Evolutionary conservation across 2,329 filamentous ascomycete genomes (phyloP).

Genomic region (Cryphonectria nitschkei): DNA sequence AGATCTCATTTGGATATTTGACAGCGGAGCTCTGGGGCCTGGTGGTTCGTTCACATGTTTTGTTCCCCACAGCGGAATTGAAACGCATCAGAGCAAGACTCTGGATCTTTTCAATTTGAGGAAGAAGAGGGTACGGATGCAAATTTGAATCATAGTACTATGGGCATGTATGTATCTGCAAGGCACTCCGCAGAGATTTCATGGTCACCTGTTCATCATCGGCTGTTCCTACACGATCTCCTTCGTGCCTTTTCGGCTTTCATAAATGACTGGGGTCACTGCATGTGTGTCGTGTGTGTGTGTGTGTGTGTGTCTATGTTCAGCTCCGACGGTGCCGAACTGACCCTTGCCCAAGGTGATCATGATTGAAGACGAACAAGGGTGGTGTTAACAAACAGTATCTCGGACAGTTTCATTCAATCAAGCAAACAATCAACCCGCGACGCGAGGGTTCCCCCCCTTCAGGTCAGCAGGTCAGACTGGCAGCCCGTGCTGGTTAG

Average conservation of each 20-base stretch:
- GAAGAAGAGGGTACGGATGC: background rate
- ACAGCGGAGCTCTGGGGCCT: background rate
- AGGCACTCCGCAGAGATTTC: background rate
- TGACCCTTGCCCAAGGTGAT: background rate
- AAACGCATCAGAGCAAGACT: background rate
- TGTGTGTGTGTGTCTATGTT: background rate
- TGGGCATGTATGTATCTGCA: background rate
- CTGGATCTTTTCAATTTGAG: background rate
- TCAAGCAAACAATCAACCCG: background rate
- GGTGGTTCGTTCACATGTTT: background rate
- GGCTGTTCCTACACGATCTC: conserved; percentile 1
- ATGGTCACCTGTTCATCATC: background rate
- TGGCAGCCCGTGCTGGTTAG: background rate
- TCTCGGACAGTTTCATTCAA: background rate
- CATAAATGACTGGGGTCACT: background rate
- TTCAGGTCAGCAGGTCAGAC: background rate
- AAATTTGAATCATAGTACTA: background rate
- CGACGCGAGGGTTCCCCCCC: background rate
- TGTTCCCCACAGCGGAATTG: conserved; percentile 9
- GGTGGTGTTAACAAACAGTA: background rate
- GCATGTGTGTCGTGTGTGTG: no score
- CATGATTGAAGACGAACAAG: background rate
- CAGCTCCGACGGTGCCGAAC: background rate
- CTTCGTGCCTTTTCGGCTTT: background rate
- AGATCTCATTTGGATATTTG: background rate